Conservation (phyloP, 352 stramenopile species). For the Pythium periplocum region DNA sequence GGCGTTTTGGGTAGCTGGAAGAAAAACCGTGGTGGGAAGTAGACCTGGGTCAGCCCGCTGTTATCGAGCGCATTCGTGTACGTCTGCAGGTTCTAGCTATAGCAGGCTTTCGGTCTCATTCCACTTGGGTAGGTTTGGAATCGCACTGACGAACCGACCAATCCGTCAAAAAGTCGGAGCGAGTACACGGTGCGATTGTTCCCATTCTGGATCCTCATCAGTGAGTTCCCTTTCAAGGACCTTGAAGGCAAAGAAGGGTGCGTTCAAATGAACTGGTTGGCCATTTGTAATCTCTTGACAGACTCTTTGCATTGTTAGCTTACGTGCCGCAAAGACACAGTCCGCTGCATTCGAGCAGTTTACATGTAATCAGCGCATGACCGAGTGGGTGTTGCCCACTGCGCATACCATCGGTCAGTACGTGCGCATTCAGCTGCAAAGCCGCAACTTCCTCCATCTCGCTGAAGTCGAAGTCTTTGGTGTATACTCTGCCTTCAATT, state of each 20-base stretch:
- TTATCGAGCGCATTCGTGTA: conserved; percentile 77
- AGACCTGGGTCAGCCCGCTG: conserved; percentile 74
- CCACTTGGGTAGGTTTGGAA: conserved; percentile 59
- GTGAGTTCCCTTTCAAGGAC: conserved; percentile 82
- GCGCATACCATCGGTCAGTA: conserved; percentile 79
- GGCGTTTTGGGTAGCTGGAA: conserved; percentile 43
- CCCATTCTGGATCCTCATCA: conserved; percentile 92
- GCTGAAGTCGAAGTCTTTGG: conserved; percentile 90
- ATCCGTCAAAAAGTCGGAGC: conserved; percentile 60
- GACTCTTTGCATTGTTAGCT: conserved; percentile 14
- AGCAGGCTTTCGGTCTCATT: background rate
- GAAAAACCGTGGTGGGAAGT: conserved; percentile 93
- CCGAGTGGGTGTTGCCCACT: conserved; percentile 84
- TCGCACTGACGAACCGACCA: conserved; percentile 81
- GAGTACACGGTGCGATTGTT: conserved; percentile 85
- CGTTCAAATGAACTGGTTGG: background rate
- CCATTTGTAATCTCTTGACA: background rate
- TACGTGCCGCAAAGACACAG: conserved; percentile 81
- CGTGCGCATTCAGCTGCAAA: conserved; percentile 86
- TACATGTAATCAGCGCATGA: conserved; percentile 66
- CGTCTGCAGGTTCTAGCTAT: background rate
- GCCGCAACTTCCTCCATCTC: conserved; percentile 88
- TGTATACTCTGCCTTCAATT: conserved; percentile 78
- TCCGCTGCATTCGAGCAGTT: conserved; percentile 81
- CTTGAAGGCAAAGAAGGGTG: conserved; percentile 72